phyloP scores from a whole-genome alignment of 2,329 filamentous ascomycete species.

The Trichoderma polysporum region DNA sequence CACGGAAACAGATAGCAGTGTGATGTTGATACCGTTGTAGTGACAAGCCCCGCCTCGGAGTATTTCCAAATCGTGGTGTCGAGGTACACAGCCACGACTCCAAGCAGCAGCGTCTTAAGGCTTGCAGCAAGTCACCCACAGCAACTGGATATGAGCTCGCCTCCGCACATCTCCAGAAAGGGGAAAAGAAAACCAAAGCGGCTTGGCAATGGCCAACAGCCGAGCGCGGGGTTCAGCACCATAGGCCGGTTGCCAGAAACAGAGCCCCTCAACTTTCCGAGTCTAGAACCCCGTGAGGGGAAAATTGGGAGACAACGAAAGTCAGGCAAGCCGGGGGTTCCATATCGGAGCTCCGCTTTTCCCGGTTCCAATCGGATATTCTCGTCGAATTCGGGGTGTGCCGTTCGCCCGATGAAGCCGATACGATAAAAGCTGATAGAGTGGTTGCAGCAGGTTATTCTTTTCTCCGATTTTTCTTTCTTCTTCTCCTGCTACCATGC shows the following conservation, averaged over 20 bases:
- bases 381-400: not conserved
- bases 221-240: not conserved
- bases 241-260: not conserved
- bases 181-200: not conserved
- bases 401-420: not conserved
- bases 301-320: not conserved
- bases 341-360: conserved; percentile 10
- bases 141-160: not conserved
- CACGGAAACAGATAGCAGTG: too few relatives aligned
- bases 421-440: not conserved
- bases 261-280: not conserved
- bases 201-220: not conserved
- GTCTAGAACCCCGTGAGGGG: not conserved
- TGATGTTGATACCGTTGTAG: not conserved
- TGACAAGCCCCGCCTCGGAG: too few relatives aligned
- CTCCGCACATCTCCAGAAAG: not conserved
- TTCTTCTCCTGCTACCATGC: not conserved
- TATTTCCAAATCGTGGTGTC: not conserved
- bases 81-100: not conserved
- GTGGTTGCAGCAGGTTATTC: not conserved
- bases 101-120: not conserved
- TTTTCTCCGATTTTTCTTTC: not conserved
- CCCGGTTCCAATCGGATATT: not conserved
- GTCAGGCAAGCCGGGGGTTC: not conserved
- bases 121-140: not conserved